phyloP scores from a whole-genome alignment of 2,329 filamentous ascomycete species.

The Dactylellina parvicollis region DNA sequence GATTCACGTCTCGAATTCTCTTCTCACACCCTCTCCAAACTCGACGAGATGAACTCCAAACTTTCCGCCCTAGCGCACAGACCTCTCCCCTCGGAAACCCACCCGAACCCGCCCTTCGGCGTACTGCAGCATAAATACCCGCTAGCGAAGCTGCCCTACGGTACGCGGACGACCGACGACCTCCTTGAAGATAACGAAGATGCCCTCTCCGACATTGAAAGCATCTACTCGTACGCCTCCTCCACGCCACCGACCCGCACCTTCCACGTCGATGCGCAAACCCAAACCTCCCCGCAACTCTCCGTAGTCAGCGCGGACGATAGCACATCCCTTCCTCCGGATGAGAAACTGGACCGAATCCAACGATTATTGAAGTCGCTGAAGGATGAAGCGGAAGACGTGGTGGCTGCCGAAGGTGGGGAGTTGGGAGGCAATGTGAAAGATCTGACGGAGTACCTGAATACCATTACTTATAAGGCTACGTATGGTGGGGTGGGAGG shows the following conservation, averaged over 20 bases:
- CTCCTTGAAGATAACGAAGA: conserved; percentile 60
- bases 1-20: conserved; percentile 67
- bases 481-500: conserved; percentile 58
- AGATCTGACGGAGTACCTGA: conserved; percentile 73
- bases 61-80: conserved; percentile 63
- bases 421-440: conserved; percentile 60
- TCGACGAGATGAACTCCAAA: conserved; percentile 66
- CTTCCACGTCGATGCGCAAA: conserved; percentile 82
- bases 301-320: conserved; percentile 60
- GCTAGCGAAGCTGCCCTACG: conserved; percentile 18
- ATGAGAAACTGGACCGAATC: conserved; percentile 57
- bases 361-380: conserved; percentile 56
- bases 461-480: conserved; percentile 67
- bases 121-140: conserved; percentile 50
- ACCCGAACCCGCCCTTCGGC: conserved; percentile 50
- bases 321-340: conserved; percentile 54
- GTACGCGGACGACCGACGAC: conserved; percentile 20
- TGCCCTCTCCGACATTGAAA: conserved; percentile 54
- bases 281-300: conserved; percentile 73
- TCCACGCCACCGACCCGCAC: conserved; percentile 76
- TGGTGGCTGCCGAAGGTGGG: conserved; percentile 55
- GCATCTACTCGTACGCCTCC: conserved; percentile 59
- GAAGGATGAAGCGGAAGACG: conserved; percentile 57
- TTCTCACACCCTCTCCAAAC: conserved; percentile 64
- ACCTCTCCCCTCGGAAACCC: conserved; percentile 44